These are phyloP conservation scores for Brassica cretica DNA, from an alignment of 345 rosid species.

Conservation along the genomic window DNA sequence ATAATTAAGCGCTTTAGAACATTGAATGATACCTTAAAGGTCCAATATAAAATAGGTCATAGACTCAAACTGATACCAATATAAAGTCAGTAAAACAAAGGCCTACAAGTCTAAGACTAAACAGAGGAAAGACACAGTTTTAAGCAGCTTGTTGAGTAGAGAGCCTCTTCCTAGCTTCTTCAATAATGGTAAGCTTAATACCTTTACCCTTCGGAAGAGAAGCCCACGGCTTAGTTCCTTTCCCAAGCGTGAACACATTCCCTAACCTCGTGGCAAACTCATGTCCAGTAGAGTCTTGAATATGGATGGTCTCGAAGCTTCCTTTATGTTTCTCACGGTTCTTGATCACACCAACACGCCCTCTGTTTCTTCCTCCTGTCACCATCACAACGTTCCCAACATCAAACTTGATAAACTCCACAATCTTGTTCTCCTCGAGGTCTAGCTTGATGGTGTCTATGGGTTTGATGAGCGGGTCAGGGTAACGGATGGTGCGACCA, in stretches of 20 bases:
- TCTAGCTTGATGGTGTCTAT: constrained; percentile 67
- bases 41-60: too few species aligned
- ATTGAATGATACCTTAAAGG: too few species aligned
- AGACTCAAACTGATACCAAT: too few species aligned
- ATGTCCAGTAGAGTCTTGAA: constrained; percentile 74
- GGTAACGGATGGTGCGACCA: constrained; percentile 68
- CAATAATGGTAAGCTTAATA: constrained; percentile 76
- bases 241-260: constrained; percentile 75
- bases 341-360: constrained; percentile 80
- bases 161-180: constrained; percentile 82
- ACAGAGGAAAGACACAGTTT: neutral
- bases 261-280: constrained; percentile 84
- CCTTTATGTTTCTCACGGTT: constrained; percentile 86
- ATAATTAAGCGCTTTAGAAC: too few species aligned
- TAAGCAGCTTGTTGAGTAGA: constrained; percentile 54
- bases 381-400: constrained; percentile 69
- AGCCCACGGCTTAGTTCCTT: constrained; percentile 82
- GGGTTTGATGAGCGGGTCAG: constrained; percentile 64
- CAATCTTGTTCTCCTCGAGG: constrained; percentile 44
- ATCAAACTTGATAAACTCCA: constrained; percentile 62
- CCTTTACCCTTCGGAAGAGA: constrained; percentile 93
- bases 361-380: constrained; percentile 67
- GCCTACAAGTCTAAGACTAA: neutral
- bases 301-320: constrained; percentile 76
- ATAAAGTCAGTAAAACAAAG: too few species aligned